Evolutionary conservation across 805 yeast genomes (phyloP).

Genomic region (Candida michaelii): DNA sequence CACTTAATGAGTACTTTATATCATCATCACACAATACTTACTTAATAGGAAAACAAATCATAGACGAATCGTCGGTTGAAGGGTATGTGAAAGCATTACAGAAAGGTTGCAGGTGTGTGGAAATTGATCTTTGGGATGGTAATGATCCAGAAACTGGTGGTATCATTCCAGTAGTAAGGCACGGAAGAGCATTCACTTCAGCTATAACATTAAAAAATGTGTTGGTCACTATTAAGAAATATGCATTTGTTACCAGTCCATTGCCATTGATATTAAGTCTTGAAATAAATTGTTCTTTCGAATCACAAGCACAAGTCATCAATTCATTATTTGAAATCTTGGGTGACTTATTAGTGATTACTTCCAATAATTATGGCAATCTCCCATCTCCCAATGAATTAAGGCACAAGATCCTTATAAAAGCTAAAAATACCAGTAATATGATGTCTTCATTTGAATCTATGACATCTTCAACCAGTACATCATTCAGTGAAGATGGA

Average conservation of each 20-base stretch:
- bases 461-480: slow-evolving; percentile 21
- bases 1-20: slow-evolving; percentile 82
- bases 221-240: slow-evolving; percentile 69
- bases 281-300: slow-evolving; percentile 74
- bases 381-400: slow-evolving; percentile 77
- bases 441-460: slow-evolving; percentile 8
- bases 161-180: slow-evolving; percentile 72
- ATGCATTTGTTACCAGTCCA: slow-evolving; percentile 86
- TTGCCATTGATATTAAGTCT: slow-evolving; percentile 83
- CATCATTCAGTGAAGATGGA: slow-evolving; percentile 45
- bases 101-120: slow-evolving; percentile 93
- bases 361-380: slow-evolving; percentile 27
- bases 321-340: slow-evolving; percentile 54
- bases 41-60: slow-evolving; percentile 82
- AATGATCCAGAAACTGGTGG: slow-evolving; percentile 51
- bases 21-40: slow-evolving; percentile 96
- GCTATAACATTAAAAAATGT: slow-evolving; percentile 71
- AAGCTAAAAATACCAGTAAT: slow-evolving; percentile 62
- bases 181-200: slow-evolving; percentile 81
- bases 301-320: slow-evolving; percentile 64
- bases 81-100: slow-evolving; percentile 85
- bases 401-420: slow-evolving; percentile 69
- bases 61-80: slow-evolving; percentile 83
- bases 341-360: slow-evolving; percentile 55
- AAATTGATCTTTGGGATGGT: slow-evolving; percentile 91